Evolutionary conservation across 176 grass and related monocot genomes (phyloP).

Genomic region (Oryza australiensis): DNA sequence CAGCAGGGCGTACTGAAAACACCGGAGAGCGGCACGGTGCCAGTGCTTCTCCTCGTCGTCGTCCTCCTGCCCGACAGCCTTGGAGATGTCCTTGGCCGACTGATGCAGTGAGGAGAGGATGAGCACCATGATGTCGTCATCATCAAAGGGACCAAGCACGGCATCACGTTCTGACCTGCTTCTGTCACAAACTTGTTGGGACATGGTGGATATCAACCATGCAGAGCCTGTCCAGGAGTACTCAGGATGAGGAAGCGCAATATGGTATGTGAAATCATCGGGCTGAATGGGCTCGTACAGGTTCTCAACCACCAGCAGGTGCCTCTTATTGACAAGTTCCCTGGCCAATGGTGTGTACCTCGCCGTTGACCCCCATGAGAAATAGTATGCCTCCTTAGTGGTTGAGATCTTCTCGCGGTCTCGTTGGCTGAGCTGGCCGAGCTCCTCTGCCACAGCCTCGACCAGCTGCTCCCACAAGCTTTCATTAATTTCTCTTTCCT

Average conservation of each 20-base stretch:
- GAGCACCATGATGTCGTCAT: background rate
- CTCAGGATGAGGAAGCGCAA: fast-evolving
- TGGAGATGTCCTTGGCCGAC: constrained; percentile 5
- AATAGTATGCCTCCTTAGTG: background rate
- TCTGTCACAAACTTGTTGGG: fast-evolving
- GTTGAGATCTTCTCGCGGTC: background rate
- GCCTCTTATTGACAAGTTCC: fast-evolving
- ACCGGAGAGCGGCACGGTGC: background rate
- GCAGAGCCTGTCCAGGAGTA: fast-evolving
- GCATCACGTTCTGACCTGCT: background rate
- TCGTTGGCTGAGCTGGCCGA: background rate
- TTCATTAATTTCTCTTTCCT: background rate
- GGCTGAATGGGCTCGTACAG: background rate
- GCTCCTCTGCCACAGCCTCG: background rate
- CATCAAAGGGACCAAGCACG: fast-evolving
- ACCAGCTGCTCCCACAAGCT: background rate
- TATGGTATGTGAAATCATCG: fast-evolving
- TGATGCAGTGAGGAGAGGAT: background rate
- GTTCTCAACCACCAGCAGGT: constrained; percentile 12
- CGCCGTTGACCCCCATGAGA: background rate
- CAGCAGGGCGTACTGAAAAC: constrained; percentile 5
- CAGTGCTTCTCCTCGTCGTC: constrained; percentile 13
- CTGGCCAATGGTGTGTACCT: too few species aligned
- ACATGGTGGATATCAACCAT: background rate
- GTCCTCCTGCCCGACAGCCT: fast-evolving